These are phyloP conservation scores for Colletotrichum noveboracense DNA, from an alignment of 2,329 filamentous ascomycete species.

Conservation along the genomic window DNA sequence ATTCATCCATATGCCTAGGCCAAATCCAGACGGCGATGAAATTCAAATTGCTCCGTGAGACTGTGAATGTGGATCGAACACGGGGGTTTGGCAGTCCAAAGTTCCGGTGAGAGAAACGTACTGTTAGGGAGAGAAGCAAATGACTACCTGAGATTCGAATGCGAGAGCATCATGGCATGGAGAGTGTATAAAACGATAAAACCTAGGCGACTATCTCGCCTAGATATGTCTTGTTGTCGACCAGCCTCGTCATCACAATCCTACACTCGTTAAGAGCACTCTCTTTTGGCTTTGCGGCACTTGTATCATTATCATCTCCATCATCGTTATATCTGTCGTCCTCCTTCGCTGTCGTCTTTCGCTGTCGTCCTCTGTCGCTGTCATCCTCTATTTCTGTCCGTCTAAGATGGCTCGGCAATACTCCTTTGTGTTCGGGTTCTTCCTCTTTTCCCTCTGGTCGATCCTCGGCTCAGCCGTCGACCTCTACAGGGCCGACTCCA, in stretches of 20 bases:
- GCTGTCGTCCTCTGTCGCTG: fast-evolving
- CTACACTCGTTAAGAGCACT: background rate
- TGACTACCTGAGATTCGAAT: fast-evolving
- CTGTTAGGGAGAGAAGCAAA: background rate
- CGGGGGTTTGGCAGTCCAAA: background rate
- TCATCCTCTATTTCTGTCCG: background rate
- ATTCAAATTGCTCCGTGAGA: background rate
- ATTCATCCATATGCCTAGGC: background rate
- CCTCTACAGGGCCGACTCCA: background rate
- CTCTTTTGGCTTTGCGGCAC: background rate
- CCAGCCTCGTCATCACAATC: background rate
- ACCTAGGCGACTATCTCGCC: background rate
- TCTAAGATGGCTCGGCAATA: background rate
- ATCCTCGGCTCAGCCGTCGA: background rate
- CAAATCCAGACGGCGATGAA: background rate
- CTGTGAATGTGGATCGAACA: background rate
- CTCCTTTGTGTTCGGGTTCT: background rate
- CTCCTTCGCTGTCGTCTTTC: fast-evolving
- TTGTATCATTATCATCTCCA: background rate
- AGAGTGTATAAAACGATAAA: background rate
- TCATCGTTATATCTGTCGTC: background rate
- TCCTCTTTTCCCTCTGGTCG: background rate
- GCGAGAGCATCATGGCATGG: background rate
- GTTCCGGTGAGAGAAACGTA: background rate
- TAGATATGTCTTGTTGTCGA: background rate